phyloP scores from a whole-genome alignment of 75 land plant species.

The Chamaecyparis obtusa region DNA sequence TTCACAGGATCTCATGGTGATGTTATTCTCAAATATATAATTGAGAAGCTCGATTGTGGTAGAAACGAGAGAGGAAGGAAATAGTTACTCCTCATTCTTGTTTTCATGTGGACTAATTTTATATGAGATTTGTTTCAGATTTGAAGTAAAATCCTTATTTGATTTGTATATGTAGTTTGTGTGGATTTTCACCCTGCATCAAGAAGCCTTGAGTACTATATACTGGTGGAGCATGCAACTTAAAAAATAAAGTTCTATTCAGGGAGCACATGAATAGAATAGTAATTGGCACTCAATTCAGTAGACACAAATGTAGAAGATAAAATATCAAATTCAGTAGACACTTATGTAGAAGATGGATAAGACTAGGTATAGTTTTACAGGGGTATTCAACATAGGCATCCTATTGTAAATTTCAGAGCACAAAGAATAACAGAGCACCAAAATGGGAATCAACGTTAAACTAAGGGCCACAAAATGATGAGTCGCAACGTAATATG shows the following conservation, averaged over 20 bases:
- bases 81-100: no score
- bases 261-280: background rate
- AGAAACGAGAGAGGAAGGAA: no score
- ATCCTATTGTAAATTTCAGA: background rate
- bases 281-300: background rate
- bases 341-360: background rate
- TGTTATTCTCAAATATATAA: no score
- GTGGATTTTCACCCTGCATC: no score
- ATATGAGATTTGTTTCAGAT: no score
- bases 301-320: background rate
- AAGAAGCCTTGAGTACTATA: background rate
- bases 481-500: no score
- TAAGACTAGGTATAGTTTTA: background rate
- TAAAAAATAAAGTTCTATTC: background rate
- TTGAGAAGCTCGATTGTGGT: no score
- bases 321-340: background rate
- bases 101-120: no score
- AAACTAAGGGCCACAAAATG: background rate
- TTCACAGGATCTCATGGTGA: no score
- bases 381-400: background rate
- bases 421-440: background rate
- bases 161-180: no score
- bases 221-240: background rate
- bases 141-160: no score
- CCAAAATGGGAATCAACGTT: background rate